phyloP scores from a whole-genome alignment of 2,329 filamentous ascomycete genomes.

The Calonectria honghensis region DNA sequence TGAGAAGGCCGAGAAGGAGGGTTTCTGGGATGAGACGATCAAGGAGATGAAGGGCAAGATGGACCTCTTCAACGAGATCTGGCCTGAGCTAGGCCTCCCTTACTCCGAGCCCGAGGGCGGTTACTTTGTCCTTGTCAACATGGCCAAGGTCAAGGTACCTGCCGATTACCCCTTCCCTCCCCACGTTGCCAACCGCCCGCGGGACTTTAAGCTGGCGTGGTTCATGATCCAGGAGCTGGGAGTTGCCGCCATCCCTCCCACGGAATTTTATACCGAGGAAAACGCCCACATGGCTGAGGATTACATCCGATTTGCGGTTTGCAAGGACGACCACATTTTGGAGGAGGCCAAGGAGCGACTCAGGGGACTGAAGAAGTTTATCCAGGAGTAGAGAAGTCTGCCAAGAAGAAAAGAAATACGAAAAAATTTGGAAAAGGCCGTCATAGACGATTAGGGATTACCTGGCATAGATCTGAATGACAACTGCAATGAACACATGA shows the following conservation, averaged over 20 bases:
- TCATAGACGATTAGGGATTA: constrained; percentile 29
- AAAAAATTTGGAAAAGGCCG: constrained; percentile 23
- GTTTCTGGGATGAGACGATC: constrained; percentile 91
- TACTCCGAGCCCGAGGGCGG: constrained; percentile 97
- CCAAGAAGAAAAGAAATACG: constrained; percentile 18
- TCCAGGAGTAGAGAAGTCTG: constrained; percentile 59
- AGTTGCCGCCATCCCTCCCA: constrained; percentile 95
- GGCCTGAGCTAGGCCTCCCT: constrained; percentile 83
- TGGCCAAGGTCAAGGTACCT: constrained; percentile 90
- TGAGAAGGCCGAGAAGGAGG: constrained; percentile 87
- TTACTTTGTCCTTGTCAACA: constrained; percentile 97
- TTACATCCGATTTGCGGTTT: constrained; percentile 96
- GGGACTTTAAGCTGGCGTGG: constrained; percentile 97
- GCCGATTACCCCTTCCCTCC: constrained; percentile 90
- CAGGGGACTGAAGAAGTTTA: constrained; percentile 83
- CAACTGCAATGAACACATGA: constrained; percentile 2
- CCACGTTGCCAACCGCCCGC: constrained; percentile 88
- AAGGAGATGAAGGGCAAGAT: constrained; percentile 94
- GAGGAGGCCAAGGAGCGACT: constrained; percentile 86
- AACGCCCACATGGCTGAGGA: constrained; percentile 93
- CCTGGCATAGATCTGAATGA: constrained; percentile 34
- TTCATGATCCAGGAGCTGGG: constrained; percentile 98
- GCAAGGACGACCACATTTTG: constrained; percentile 92
- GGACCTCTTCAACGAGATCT: constrained; percentile 88
- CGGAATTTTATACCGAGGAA: constrained; percentile 93